Conservation (phyloP, 2,329 filamentous ascomycete species). For the Monilinia laxa region DNA sequence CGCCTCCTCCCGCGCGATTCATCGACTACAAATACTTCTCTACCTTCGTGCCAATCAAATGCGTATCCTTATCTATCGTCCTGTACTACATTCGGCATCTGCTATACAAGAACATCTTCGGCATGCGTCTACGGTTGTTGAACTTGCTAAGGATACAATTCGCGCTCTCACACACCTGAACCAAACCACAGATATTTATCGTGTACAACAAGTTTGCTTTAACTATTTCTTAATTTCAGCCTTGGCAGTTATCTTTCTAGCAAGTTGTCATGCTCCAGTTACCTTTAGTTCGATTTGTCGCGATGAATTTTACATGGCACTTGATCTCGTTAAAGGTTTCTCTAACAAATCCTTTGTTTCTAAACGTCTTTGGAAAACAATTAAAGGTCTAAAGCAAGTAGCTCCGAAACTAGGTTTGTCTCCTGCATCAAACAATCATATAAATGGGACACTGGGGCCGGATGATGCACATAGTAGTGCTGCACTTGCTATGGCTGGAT, state of each 20-base stretch:
- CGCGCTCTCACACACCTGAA: constrained; percentile 69
- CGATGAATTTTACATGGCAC: constrained; percentile 75
- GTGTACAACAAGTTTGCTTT: constrained; percentile 71
- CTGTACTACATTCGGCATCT: constrained; percentile 78
- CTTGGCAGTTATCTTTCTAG: constrained; percentile 73
- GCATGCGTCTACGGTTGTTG: constrained; percentile 72
- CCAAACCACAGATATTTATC: constrained; percentile 69
- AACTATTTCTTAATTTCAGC: constrained; percentile 77
- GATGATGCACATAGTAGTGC: constrained; percentile 54
- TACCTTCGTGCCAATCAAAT: constrained; percentile 88
- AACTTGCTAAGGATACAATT: constrained; percentile 75
- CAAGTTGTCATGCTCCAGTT: constrained; percentile 71
- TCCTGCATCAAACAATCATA: constrained; percentile 23
- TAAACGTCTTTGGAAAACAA: constrained; percentile 70
- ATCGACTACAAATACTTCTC: constrained; percentile 77
- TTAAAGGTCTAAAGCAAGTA: constrained; percentile 64
- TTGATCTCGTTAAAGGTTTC: constrained; percentile 72
- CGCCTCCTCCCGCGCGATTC: constrained; percentile 47
- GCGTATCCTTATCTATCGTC: constrained; percentile 84
- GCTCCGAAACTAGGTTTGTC: constrained; percentile 62
- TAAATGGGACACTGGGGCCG: constrained; percentile 4
- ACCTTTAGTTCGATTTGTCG: constrained; percentile 67
- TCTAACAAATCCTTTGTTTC: constrained; percentile 70
- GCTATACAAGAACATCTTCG: constrained; percentile 75
- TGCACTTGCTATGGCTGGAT: constrained; percentile 55